Conservation (phyloP, 352 stramenopile genomes). For the Phytopythium chamaehyphon region DNA sequence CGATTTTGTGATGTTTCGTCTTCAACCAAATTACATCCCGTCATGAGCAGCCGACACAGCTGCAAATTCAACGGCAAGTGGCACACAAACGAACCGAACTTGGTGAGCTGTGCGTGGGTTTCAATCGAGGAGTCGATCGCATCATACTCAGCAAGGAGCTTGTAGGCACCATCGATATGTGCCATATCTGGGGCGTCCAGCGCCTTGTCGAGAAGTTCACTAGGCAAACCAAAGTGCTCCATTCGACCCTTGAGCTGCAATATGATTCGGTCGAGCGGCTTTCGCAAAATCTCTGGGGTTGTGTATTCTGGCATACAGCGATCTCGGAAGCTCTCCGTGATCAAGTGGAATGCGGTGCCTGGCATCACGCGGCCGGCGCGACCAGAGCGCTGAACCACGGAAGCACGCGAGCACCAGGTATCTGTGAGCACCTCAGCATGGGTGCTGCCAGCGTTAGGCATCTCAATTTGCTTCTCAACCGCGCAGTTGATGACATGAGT, state of each 20-base stretch:
- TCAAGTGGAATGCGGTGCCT: slow-evolving; percentile 90
- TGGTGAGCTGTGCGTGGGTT: slow-evolving; percentile 52
- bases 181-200: slow-evolving; percentile 61
- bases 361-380: slow-evolving; percentile 92
- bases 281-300: slow-evolving; percentile 77
- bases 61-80: slow-evolving; percentile 73
- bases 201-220: slow-evolving; percentile 57
- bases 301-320: slow-evolving; percentile 77
- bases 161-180: slow-evolving; percentile 78
- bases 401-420: slow-evolving; percentile 94
- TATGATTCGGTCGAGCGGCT: slow-evolving; percentile 77
- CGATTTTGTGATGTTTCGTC: slow-evolving; percentile 16
- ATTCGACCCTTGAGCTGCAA: slow-evolving; percentile 74
- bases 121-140: slow-evolving; percentile 64
- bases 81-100: slow-evolving; percentile 76
- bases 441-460: slow-evolving; percentile 60
- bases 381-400: slow-evolving; percentile 74
- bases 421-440: slow-evolving; percentile 73
- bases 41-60: slow-evolving; percentile 71
- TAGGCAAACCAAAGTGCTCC: slow-evolving; percentile 65
- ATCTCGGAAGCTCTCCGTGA: slow-evolving; percentile 61
- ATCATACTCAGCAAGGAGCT: slow-evolving; percentile 60
- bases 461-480: slow-evolving; percentile 84
- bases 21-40: slow-evolving; percentile 39
- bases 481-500: slow-evolving; percentile 86